Evolutionary conservation across 208 protist genomes (phyloP).

Genomic region (Strigomonas culicis): DNA sequence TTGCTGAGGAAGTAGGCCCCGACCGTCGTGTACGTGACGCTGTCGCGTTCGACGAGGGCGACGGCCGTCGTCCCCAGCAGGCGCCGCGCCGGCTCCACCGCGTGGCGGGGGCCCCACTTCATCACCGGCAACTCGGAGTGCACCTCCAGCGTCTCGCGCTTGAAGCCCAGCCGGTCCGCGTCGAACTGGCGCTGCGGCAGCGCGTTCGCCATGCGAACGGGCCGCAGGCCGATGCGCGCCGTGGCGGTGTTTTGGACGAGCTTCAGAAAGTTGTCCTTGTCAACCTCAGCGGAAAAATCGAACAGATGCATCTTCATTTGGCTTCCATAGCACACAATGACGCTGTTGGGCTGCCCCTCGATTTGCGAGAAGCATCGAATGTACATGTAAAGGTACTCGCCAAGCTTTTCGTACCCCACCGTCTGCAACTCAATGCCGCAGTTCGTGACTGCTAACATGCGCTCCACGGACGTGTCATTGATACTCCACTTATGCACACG

Average conservation of each 20-base stretch:
- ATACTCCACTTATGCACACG: conserved; percentile 49
- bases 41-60: conserved; percentile 87
- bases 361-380: conserved; percentile 67
- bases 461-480: conserved; percentile 33
- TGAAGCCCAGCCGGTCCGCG: conserved; percentile 61
- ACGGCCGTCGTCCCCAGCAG: conserved; percentile 67
- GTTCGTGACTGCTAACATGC: conserved; percentile 54
- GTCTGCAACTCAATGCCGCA: conserved; percentile 45
- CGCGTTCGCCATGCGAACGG: conserved; percentile 32
- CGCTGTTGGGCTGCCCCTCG: conserved; percentile 32
- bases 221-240: conserved; percentile 61
- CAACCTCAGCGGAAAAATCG: conserved; percentile 18
- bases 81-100: conserved; percentile 41
- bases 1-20: conserved; percentile 57
- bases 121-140: conserved; percentile 77
- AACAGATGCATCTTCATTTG: conserved; percentile 78
- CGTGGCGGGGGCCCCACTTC: conserved; percentile 54
- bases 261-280: conserved; percentile 29
- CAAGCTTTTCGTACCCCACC: neutral
- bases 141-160: conserved; percentile 50
- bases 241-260: conserved; percentile 30
- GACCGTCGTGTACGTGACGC: conserved; percentile 74
- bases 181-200: conserved; percentile 59
- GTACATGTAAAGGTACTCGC: conserved; percentile 79
- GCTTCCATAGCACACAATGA: conserved; percentile 72